Evolutionary conservation across 306 rosid genomes (phyloP).

Genomic region (Glycine latifolia): DNA sequence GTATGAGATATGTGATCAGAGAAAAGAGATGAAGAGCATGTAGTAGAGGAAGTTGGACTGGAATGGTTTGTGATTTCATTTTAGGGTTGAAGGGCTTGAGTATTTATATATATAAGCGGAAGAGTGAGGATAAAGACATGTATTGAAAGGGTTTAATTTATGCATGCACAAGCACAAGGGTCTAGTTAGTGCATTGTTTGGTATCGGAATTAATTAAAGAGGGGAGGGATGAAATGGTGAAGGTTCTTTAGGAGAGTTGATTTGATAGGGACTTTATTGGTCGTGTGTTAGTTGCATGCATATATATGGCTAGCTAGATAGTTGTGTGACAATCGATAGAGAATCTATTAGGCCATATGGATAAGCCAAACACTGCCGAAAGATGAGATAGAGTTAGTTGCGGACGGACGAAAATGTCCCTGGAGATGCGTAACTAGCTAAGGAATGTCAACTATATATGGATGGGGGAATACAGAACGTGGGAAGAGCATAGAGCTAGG

Average conservation of each 20-base stretch:
- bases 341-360: conserved; percentile 49
- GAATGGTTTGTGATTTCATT: conserved; percentile 44
- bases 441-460: conserved; percentile 59
- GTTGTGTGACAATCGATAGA: conserved; percentile 41
- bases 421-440: background rate
- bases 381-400: background rate
- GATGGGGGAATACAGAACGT: background rate
- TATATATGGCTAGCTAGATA: background rate
- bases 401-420: background rate
- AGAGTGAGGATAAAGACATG: background rate
- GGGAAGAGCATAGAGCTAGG: conserved; percentile 17
- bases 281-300: background rate
- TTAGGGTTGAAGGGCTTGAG: conserved; percentile 29
- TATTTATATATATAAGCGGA: conserved; percentile 39
- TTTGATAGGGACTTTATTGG: too few species aligned
- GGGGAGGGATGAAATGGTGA: background rate
- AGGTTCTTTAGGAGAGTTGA: too few species aligned
- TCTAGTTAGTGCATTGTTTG: background rate
- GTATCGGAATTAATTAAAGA: conserved; percentile 15
- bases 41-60: too few species aligned
- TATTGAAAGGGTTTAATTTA: background rate
- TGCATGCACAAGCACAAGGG: background rate
- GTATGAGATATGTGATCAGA: too few species aligned
- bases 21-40: too few species aligned
- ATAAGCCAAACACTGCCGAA: conserved; percentile 57